These are phyloP conservation scores for Xylaria flabelliformis DNA, from an alignment of 495 filamentous ascomycete genomes.

Conservation along the genomic window DNA sequence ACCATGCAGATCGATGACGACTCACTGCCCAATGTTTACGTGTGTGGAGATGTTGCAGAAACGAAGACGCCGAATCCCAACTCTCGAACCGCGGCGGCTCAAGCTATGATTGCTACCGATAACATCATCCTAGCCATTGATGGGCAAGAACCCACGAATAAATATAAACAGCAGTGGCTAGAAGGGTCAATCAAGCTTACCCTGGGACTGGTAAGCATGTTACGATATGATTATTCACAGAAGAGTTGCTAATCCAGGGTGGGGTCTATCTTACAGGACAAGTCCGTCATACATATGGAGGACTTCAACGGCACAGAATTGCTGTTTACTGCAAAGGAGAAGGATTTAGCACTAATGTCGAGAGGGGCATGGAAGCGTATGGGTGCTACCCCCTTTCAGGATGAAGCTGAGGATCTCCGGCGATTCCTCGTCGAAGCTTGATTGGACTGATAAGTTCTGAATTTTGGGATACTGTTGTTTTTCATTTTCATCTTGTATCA, in stretches of 20 bases:
- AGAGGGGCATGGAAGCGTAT: slow-evolving; percentile 34
- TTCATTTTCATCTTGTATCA: not conserved
- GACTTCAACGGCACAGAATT: slow-evolving; percentile 34
- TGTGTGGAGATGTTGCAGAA: slow-evolving; percentile 67
- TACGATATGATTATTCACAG: not conserved
- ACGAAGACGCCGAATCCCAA: slow-evolving; percentile 61
- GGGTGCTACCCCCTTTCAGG: slow-evolving; percentile 37
- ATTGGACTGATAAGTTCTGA: not conserved
- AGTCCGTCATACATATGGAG: slow-evolving; percentile 36
- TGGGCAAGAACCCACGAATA: slow-evolving; percentile 33
- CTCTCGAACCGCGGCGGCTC: slow-evolving; percentile 57
- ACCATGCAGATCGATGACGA: slow-evolving; percentile 63
- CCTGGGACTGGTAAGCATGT: slow-evolving; percentile 38
- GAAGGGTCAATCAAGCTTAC: slow-evolving; percentile 43
- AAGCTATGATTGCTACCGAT: slow-evolving; percentile 58
- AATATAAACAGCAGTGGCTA: slow-evolving; percentile 42
- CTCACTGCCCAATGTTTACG: slow-evolving; percentile 59
- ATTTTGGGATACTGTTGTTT: not conserved
- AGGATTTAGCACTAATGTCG: slow-evolving; percentile 31
- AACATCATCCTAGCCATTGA: slow-evolving; percentile 60
- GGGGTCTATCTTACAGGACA: slow-evolving; percentile 27
- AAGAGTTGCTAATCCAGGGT: slow-evolving; percentile 13
- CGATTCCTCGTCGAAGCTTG: slow-evolving; percentile 13
- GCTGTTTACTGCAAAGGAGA: slow-evolving; percentile 31
- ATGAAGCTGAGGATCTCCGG: slow-evolving; percentile 24